A percentile compares a stretch with the other conserved stretches of the same genome.
phyloP scores from a whole-genome alignment of 441 rosid genomes.

The Bocquillonia castaneifolia region DNA sequence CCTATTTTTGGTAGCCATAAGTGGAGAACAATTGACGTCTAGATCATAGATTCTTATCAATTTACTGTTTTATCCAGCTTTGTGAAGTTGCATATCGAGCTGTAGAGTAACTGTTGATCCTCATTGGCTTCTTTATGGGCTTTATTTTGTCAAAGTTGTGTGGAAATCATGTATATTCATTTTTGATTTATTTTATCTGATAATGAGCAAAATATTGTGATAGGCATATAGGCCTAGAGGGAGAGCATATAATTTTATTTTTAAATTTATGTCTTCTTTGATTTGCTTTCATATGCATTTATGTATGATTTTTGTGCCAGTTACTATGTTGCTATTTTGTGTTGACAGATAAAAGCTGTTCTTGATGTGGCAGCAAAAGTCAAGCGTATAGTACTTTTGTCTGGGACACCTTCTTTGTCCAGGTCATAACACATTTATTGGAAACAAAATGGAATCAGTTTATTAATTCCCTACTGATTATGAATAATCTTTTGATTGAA shows the following conservation, averaged over 20 bases:
- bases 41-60: not conserved
- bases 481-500: slow-evolving; percentile 1
- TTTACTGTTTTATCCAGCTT: not conserved
- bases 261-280: not conserved
- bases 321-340: slow-evolving; percentile 12
- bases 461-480: slow-evolving; percentile 12
- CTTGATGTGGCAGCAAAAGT: slow-evolving; percentile 78
- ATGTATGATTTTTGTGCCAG: not conserved
- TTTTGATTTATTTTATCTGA: not conserved
- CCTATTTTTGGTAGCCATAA: not conserved
- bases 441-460: slow-evolving; percentile 15
- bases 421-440: slow-evolving; percentile 55
- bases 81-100: not conserved
- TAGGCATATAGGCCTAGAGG: not conserved
- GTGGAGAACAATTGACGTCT: not conserved
- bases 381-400: slow-evolving; percentile 70
- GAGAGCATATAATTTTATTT: not conserved
- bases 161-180: not conserved
- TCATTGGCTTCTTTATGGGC: no score
- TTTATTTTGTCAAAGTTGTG: no score
- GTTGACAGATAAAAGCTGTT: slow-evolving; percentile 64
- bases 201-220: not conserved
- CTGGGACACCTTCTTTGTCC: slow-evolving; percentile 97
- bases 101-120: no score
- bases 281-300: not conserved